Evolutionary conservation across 257 asterid species (phyloP).

Genomic region (Scutellaria minor): DNA sequence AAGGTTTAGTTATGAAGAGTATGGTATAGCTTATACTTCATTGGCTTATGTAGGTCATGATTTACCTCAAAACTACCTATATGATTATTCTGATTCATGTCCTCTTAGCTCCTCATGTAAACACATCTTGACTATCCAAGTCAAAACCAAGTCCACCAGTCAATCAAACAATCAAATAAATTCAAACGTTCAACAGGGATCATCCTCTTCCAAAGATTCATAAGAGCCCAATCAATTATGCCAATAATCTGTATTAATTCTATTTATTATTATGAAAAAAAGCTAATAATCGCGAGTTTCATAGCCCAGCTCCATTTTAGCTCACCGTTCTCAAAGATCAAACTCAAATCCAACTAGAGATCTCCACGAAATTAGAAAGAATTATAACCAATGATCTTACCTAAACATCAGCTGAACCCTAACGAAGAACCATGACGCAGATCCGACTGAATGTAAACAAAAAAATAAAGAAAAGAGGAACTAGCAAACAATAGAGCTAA

Average conservation of each 20-base stretch:
- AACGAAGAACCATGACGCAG: conserved; percentile 25
- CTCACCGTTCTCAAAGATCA: background rate
- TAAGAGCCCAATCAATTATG: background rate
- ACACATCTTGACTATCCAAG: conserved; percentile 23
- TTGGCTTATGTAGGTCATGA: background rate
- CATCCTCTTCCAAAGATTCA: conserved; percentile 10
- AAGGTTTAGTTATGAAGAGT: background rate
- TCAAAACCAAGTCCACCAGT: conserved; percentile 12
- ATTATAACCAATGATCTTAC: background rate
- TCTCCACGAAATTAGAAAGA: conserved; percentile 15
- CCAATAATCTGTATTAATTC: background rate
- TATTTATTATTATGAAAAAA: background rate
- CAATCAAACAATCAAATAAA: conserved; percentile 20
- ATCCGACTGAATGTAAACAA: conserved; percentile 20
- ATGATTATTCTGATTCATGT: background rate
- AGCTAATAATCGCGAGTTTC: background rate
- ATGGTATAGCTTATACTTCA: background rate
- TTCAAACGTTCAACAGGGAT: background rate
- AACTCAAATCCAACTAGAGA: conserved; percentile 29
- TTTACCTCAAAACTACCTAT: background rate
- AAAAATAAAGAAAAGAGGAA: background rate
- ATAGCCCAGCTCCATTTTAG: conserved; percentile 8
- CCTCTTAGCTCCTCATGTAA: conserved; percentile 21
- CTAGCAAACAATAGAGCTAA: background rate
- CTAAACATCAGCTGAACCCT: conserved; percentile 13